Evolutionary conservation across 495 filamentous ascomycete genomes (phyloP).

Genomic region (Tuber aestivum): DNA sequence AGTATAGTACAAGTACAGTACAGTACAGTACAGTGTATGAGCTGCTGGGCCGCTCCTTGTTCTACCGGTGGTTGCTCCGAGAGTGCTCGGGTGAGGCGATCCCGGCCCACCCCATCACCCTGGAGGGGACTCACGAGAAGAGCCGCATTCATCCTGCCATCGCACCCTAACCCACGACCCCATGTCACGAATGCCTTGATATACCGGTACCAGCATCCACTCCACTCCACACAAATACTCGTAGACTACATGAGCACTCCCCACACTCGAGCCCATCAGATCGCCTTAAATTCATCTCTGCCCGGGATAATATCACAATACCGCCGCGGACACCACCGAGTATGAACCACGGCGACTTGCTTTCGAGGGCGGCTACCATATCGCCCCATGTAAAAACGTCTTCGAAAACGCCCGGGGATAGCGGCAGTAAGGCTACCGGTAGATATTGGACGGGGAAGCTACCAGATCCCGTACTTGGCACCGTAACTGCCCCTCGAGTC

Average conservation of each 20-base stretch:
- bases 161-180: not conserved
- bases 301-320: not conserved
- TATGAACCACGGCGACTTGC: not conserved
- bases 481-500: not conserved
- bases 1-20: too few species aligned
- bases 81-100: not conserved
- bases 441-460: not conserved
- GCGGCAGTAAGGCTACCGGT: not conserved
- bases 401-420: not conserved
- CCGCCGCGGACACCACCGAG: not conserved
- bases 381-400: not conserved
- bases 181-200: not conserved
- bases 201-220: too few species aligned
- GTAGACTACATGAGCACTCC: not conserved
- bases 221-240: too few species aligned
- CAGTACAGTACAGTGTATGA: too few species aligned
- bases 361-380: not conserved
- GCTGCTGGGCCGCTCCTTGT: not conserved
- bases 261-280: not conserved
- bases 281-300: not conserved
- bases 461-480: too few species aligned
- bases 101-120: not conserved
- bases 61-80: not conserved
- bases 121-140: not conserved
- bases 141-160: not conserved